A percentile compares a stretch with the other conserved stretches of the same genome.
Evolutionary conservation across 495 filamentous ascomycete genomes (phyloP).

Genomic region (Ramalina peruviana): DNA sequence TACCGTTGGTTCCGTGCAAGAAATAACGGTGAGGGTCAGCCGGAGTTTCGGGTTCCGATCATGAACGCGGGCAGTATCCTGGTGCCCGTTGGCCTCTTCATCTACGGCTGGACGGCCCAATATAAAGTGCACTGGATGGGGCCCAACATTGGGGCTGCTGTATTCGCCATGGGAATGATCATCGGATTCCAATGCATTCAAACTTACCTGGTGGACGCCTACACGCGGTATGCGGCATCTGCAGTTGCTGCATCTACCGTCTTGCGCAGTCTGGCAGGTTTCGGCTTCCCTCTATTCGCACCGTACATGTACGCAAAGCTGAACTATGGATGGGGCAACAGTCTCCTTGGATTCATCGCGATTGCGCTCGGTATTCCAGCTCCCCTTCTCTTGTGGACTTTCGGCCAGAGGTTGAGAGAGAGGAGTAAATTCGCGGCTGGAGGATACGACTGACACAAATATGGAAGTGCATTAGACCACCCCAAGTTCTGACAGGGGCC

Average conservation of each 20-base stretch:
- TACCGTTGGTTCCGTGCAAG: constrained; percentile 47
- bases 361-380: constrained; percentile 43
- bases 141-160: constrained; percentile 51
- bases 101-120: constrained; percentile 62
- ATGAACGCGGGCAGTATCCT: constrained; percentile 43
- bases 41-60: constrained; percentile 57
- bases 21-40: constrained; percentile 41
- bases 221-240: constrained; percentile 59
- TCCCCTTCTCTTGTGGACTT: constrained; percentile 48
- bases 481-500: too few species aligned
- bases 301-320: constrained; percentile 46
- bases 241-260: constrained; percentile 55
- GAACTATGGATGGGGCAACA: constrained; percentile 53
- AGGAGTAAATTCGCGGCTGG: constrained; percentile 51
- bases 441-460: neutral
- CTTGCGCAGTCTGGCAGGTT: constrained; percentile 53
- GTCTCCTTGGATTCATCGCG: constrained; percentile 39
- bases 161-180: constrained; percentile 48
- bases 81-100: constrained; percentile 49
- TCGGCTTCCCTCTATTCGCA: constrained; percentile 66
- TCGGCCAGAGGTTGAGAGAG: constrained; percentile 39
- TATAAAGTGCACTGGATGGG: constrained; percentile 51
- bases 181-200: constrained; percentile 56
- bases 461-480: too few species aligned
- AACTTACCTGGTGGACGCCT: constrained; percentile 66